Conservation (phyloP, 768 basidiomycete species). For the Pisolithus marmoratus region DNA sequence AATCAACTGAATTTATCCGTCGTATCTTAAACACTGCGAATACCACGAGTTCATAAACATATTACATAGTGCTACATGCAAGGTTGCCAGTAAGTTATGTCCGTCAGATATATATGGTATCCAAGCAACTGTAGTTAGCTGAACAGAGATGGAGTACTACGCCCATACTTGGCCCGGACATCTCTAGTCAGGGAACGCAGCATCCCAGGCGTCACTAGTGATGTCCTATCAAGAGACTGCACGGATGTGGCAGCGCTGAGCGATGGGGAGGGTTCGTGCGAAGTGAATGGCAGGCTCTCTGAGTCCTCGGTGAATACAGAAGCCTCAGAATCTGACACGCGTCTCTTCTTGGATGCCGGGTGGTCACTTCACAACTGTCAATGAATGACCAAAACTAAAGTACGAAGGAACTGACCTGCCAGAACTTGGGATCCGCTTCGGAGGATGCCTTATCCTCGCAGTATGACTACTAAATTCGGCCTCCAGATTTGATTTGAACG, state of each 20-base stretch:
- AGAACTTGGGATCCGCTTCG: constrained; percentile 39
- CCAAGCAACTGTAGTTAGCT: constrained; percentile 2
- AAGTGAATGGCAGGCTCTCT: constrained; percentile 18
- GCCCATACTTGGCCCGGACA: constrained; percentile 27
- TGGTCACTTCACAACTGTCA: constrained; percentile 22
- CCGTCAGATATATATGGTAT: background rate
- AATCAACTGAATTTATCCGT: no score
- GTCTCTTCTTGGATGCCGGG: constrained; percentile 36
- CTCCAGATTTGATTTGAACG: constrained; percentile 28
- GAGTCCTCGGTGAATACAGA: constrained; percentile 24
- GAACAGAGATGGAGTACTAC: constrained; percentile 4
- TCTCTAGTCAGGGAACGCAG: constrained; percentile 37
- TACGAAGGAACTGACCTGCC: constrained; percentile 32
- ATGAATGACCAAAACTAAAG: background rate
- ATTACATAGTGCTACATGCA: no score
- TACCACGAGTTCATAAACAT: no score
- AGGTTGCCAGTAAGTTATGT: no score
- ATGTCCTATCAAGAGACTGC: constrained; percentile 24
- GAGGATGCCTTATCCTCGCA: constrained; percentile 38
- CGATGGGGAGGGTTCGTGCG: constrained; percentile 33
- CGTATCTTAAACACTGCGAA: no score
- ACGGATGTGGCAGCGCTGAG: constrained; percentile 43
- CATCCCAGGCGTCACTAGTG: constrained; percentile 58
- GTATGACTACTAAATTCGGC: constrained; percentile 35
- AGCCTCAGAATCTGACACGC: constrained; percentile 34